Base-by-base conservation (phyloP, 176 grass and related monocot species). In the Eragrostis curvula region DNA sequence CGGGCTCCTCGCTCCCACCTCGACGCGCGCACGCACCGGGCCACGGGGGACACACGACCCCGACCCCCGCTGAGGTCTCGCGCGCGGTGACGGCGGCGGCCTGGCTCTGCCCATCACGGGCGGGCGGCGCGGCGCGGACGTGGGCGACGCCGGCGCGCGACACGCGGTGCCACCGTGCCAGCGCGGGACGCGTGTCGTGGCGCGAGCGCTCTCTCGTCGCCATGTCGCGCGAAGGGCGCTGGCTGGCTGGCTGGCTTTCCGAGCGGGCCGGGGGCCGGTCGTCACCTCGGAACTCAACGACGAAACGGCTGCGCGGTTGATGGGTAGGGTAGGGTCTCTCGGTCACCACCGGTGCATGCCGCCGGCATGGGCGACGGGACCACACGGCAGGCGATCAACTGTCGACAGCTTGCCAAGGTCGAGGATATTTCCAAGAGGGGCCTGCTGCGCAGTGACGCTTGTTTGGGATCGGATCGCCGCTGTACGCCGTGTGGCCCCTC, bases 251-350 rank as follows among this genome's bases (percentile, higher is more conserved):
- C 61, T 30, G 77, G 29, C 77, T 68, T 40, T 42, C 47, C 0
- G 21, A 1, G 63, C 27, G 13, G 4, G 30, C 47, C 3, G 46
- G 15, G 62, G 62, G 62, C 0, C 60, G 61, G 28, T 52, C 29
- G 21, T 49, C 61, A 25, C 77, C 77, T 79, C 77, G 77, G 77
- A 68, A 79, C 77, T 79, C 48, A 17, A 79, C 62, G n/a, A n/a
- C n/a, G 77, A 79, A 79, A 79, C 63, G 63, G 63, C 77, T 79
- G 77, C 63, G 77, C 77, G 63, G 77, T 79, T 53, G n/a, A n/a
- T n/a, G n/a, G n/a, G n/a, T n/a, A n/a, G n/a, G n/a, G n/a, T n/a
- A n/a, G n/a, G n/a, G n/a, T n/a, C n/a, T n/a, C n/a, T n/a, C n/a
- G n/a, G n/a, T n/a, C n/a, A n/a, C 2, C 5, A 64, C 25, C 61